Evolutionary conservation across 2,329 filamentous ascomycete species (phyloP), one percentile per base, ranked within the genome.

Genomic region (Paraphaeosphaeria minitans): DNA sequence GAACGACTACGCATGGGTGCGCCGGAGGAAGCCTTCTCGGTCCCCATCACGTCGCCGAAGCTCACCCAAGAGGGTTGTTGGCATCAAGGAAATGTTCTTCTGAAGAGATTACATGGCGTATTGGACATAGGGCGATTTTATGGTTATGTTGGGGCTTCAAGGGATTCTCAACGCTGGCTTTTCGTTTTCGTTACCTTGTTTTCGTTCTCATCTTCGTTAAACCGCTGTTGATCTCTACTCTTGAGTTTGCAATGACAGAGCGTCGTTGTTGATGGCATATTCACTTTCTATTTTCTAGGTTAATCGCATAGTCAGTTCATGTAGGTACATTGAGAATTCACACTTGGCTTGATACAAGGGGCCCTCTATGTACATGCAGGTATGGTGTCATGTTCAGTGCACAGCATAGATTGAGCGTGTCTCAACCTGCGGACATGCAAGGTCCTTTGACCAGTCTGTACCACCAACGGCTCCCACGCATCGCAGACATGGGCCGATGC

Each of bases 1-100:
- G 65, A 74, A 74, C 33, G 76, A 81, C 49, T 82, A 81, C 56
- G 80, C 80, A 5, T 81, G 78, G 71, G 80, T 82, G 35, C 75
- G 75, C 48, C 66, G 67, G 19, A 62, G 59, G 60, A 70, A 71
- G 66, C 69, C 68, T 2, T 74, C 72, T 7, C 63, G 67, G 46
- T 73, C 69, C 4, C 71, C 72, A 31, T 71, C 67, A 31, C 71
- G 73, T 27, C 71, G 73, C 19, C 64, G 68, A 6, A 68, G 66
- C 45, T 68, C 68, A 9, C 69, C 69, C 5, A 69, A 67, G 53
- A 67, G 68, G 58, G 68, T 73, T 54, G 67, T 75, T 2, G 73
- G 66, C 19, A 60, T 77, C 42, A 70, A 70, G 16, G 71, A 73
- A 19, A 72, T 75, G 71, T 71, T 76, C 50, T 71, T 63, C 59